phyloP scores from a whole-genome alignment of 805 yeast genomes.

The Isabelozyma rhagii region DNA sequence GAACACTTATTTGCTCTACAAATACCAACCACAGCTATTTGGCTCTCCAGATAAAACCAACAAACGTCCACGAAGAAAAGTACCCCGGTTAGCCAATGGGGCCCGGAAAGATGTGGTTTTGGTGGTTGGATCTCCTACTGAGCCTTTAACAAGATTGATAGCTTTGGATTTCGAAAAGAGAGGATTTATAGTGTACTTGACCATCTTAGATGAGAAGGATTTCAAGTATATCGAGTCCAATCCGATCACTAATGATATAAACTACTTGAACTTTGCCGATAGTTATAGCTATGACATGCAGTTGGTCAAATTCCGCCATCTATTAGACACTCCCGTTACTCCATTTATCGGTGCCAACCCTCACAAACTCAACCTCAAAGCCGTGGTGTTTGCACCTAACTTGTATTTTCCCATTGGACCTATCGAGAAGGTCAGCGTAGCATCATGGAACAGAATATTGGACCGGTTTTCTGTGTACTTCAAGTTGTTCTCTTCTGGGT shows the following conservation, averaged over 20 bases:
- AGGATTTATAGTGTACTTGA: conserved; percentile 78
- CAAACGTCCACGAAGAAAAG: conserved; percentile 44
- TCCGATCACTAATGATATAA: conserved; percentile 66
- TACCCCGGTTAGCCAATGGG: conserved; percentile 62
- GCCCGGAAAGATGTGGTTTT: conserved; percentile 74
- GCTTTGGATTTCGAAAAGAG: conserved; percentile 73
- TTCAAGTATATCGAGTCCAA: conserved; percentile 45
- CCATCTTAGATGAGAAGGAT: conserved; percentile 64
- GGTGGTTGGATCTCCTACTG: conserved; percentile 73
- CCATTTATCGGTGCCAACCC: conserved; percentile 60
- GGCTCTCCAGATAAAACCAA: background rate
- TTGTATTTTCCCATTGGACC: conserved; percentile 68
- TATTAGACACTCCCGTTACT: conserved; percentile 51
- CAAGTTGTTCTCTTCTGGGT: conserved; percentile 52
- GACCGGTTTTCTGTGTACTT: conserved; percentile 48
- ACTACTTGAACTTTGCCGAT: conserved; percentile 57
- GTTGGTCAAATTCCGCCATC: conserved; percentile 44
- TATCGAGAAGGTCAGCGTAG: conserved; percentile 49
- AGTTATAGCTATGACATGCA: conserved; percentile 44
- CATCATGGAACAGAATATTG: conserved; percentile 51
- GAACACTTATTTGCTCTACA: conserved; percentile 6
- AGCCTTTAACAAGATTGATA: conserved; percentile 65
- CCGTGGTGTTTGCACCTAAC: conserved; percentile 69
- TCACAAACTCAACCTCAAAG: conserved; percentile 56
- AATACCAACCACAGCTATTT: background rate